These are phyloP conservation scores for Eustoma russellianum DNA, from an alignment of 257 asterid genomes.

Conservation along the genomic window DNA sequence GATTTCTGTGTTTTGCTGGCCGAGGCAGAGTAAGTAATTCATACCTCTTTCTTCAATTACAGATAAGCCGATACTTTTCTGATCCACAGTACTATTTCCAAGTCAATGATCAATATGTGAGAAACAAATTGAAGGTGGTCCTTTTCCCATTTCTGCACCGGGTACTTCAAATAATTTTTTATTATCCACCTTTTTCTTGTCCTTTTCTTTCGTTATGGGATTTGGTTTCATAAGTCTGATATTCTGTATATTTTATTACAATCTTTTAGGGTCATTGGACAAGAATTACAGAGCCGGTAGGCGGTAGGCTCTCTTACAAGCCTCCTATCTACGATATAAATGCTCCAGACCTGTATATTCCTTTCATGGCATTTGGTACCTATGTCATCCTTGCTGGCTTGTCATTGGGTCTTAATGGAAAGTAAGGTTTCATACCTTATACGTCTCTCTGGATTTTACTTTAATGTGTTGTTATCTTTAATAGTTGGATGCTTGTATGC, in stretches of 20 bases:
- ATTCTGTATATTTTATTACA: background rate
- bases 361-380: conserved; percentile 36
- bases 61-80: conserved; percentile 24
- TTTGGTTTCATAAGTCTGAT: background rate
- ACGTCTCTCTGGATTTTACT: background rate
- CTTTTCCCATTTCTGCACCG: conserved; percentile 24
- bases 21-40: no score
- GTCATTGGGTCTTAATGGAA: conserved; percentile 16
- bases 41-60: background rate
- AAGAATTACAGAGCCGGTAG: conserved; percentile 24
- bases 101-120: conserved; percentile 23
- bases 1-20: background rate
- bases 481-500: no score
- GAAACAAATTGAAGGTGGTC: conserved; percentile 26
- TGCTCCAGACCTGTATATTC: conserved; percentile 30
- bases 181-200: background rate
- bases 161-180: conserved; percentile 3
- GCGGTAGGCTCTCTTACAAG: conserved; percentile 23
- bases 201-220: background rate
- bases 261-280: conserved; percentile 23
- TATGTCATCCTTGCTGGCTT: conserved; percentile 33
- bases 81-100: conserved; percentile 26
- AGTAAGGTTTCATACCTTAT: background rate
- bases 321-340: conserved; percentile 27
- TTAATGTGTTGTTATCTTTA: no score